phyloP scores from a whole-genome alignment of 2,329 filamentous ascomycete genomes.

The Dactylellina haptotyla region DNA sequence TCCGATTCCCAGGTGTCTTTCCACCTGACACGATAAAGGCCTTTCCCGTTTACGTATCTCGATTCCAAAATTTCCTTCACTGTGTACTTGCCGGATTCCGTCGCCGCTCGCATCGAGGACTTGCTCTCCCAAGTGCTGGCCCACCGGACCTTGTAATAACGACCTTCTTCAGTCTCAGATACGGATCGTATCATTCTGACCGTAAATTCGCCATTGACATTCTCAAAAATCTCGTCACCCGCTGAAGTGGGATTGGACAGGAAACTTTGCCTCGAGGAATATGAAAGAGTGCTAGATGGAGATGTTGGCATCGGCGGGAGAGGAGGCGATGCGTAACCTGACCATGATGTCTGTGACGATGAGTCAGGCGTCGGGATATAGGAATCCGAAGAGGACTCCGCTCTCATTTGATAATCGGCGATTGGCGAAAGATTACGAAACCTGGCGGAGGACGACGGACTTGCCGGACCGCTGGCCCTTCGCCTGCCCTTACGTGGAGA shows the following conservation, averaged over 20 bases:
- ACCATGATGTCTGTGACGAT: constrained; percentile 37
- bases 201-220: constrained; percentile 51
- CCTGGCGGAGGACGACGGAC: constrained; percentile 37
- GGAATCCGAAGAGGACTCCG: constrained; percentile 12
- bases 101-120: constrained; percentile 36
- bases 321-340: constrained; percentile 28
- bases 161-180: constrained; percentile 36
- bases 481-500: constrained; percentile 30
- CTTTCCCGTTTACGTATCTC: constrained; percentile 42
- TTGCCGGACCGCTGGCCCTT: constrained; percentile 27
- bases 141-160: constrained; percentile 53
- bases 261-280: constrained; percentile 42
- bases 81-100: constrained; percentile 51
- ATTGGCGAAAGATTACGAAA: constrained; percentile 51
- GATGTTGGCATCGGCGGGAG: constrained; percentile 29
- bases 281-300: constrained; percentile 40
- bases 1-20: constrained; percentile 50
- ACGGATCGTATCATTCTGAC: constrained; percentile 30
- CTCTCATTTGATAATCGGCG: constrained; percentile 31
- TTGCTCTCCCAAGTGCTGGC: constrained; percentile 52
- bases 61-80: constrained; percentile 46
- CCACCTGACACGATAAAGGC: constrained; percentile 48
- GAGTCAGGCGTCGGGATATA: constrained; percentile 35
- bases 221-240: constrained; percentile 26
- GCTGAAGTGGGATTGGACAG: constrained; percentile 13